Evolutionary conservation across 2,329 filamentous ascomycete genomes (phyloP).

Genomic region (Claviceps capensis): DNA sequence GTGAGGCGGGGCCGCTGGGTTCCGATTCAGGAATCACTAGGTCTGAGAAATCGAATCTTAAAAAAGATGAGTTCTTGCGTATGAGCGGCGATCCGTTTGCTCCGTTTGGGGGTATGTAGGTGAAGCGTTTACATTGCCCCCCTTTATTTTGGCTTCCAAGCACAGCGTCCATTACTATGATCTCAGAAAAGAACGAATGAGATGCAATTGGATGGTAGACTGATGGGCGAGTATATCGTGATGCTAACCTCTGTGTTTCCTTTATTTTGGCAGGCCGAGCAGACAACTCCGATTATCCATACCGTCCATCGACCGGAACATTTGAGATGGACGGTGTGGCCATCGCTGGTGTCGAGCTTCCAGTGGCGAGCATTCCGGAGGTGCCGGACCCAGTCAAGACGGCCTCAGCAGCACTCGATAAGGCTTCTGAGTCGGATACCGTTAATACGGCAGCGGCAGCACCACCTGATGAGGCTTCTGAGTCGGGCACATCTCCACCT

Average conservation of each 20-base stretch:
- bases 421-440: too few relatives aligned
- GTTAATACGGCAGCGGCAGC: too few relatives aligned
- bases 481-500: background rate
- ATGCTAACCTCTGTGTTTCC: background rate
- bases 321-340: constrained; percentile 25
- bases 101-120: constrained; percentile 28
- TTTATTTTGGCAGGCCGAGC: constrained; percentile 16
- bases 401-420: too few relatives aligned
- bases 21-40: background rate
- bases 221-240: too few relatives aligned
- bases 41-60: constrained; percentile 4
- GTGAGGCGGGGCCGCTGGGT: constrained; percentile 5
- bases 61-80: constrained; percentile 11
- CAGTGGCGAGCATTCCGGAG: constrained; percentile 12
- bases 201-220: background rate
- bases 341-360: constrained; percentile 19
- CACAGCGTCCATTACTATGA: too few relatives aligned
- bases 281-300: constrained; percentile 17
- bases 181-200: background rate
- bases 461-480: too few relatives aligned
- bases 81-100: constrained; percentile 24
- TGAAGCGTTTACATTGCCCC: background rate
- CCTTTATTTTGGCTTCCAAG: too few relatives aligned
- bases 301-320: constrained; percentile 14
- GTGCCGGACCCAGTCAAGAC: background rate